Evolutionary conservation across 2,329 filamentous ascomycete species (phyloP).

Genomic region (Colletotrichum karsti): DNA sequence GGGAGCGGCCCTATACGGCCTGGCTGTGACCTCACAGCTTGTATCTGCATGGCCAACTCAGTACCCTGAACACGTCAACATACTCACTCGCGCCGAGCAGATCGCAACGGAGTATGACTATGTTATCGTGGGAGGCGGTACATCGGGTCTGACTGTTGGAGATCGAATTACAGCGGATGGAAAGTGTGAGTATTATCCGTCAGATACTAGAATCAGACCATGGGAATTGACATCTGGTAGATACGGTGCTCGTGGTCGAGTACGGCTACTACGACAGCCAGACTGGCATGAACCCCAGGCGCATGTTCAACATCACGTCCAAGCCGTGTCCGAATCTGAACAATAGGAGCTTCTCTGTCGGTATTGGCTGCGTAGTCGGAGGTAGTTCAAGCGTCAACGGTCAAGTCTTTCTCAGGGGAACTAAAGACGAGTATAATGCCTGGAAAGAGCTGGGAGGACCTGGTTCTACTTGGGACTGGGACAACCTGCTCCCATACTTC

Average conservation of each 20-base stretch:
- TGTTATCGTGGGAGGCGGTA: slow-evolving; percentile 51
- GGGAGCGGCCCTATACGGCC: neutral
- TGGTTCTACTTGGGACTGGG: slow-evolving; percentile 51
- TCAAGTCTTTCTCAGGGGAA: slow-evolving; percentile 45
- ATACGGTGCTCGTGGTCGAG: slow-evolving; percentile 28
- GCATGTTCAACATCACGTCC: slow-evolving; percentile 40
- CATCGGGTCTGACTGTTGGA: slow-evolving; percentile 50
- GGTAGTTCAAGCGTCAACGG: slow-evolving; percentile 50
- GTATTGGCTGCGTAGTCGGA: slow-evolving; percentile 44
- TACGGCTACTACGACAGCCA: slow-evolving; percentile 30
- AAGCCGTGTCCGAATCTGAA: slow-evolving; percentile 38
- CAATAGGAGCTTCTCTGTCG: slow-evolving; percentile 35
- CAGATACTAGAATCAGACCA: neutral
- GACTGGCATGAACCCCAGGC: slow-evolving; percentile 31
- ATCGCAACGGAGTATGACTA: slow-evolving; percentile 34
- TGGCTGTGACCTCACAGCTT: neutral
- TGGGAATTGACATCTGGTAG: neutral
- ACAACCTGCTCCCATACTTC: slow-evolving; percentile 51
- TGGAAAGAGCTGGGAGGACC: slow-evolving; percentile 55
- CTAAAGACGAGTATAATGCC: slow-evolving; percentile 48
- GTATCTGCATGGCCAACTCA: slow-evolving; percentile 16
- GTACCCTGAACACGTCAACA: slow-evolving; percentile 11
- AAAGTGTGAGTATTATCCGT: slow-evolving; percentile 33
- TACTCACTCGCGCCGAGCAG: slow-evolving; percentile 21
- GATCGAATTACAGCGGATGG: slow-evolving; percentile 47